phyloP scores from a whole-genome alignment of 352 stramenopile species.

The Thraustochytrium striatum region DNA sequence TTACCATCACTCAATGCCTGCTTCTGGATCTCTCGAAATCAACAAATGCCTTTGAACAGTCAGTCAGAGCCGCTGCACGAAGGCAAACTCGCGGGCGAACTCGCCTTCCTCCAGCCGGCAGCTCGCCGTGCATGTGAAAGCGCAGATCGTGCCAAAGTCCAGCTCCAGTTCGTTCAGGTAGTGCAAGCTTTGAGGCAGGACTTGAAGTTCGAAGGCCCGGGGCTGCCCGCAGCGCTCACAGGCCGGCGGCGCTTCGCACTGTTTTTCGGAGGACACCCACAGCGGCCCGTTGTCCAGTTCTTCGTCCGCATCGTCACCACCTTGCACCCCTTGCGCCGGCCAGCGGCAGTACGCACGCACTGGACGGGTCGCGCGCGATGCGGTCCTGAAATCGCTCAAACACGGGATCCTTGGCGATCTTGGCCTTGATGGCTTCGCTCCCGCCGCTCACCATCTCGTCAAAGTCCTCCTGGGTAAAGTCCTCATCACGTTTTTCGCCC shows the following conservation, averaged over 20 bases:
- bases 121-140: slow-evolving; percentile 12
- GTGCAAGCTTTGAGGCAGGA: slow-evolving; percentile 29
- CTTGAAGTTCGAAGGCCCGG: slow-evolving; percentile 23
- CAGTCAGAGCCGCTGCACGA: slow-evolving; percentile 1
- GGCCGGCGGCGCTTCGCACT: not conserved
- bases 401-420: not conserved
- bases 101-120: not conserved
- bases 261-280: slow-evolving; percentile 6
- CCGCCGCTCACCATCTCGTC: not conserved
- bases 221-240: slow-evolving; percentile 4
- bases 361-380: slow-evolving; percentile 7
- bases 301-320: not conserved
- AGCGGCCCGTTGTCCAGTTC: not conserved
- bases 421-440: not conserved
- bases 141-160: slow-evolving; percentile 42
- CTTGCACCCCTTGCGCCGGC: not conserved
- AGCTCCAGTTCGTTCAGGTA: slow-evolving; percentile 31
- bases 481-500: not conserved
- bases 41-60: not conserved
- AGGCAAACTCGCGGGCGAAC: slow-evolving; percentile 6
- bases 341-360: slow-evolving; percentile 41
- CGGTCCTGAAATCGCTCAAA: slow-evolving; percentile 42
- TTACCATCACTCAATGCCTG: too few relatives aligned
- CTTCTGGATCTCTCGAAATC: too few relatives aligned
- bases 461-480: slow-evolving; percentile 21